Evolutionary conservation across 1,284 basidiomycete species (phyloP).

Genomic region (Malassezia nana): DNA sequence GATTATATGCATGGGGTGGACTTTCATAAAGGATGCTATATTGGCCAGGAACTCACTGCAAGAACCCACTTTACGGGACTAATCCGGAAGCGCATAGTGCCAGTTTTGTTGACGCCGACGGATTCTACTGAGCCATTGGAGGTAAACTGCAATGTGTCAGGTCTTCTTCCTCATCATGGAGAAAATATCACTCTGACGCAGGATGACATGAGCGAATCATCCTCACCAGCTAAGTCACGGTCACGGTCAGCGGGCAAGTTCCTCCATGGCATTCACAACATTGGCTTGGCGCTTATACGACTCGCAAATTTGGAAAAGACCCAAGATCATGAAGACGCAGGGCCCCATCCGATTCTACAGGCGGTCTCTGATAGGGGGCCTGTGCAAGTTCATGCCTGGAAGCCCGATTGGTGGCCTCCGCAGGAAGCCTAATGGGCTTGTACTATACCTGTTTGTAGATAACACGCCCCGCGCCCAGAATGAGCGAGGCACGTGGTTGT

Average conservation of each 20-base stretch:
- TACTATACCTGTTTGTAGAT: neutral
- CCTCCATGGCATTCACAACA: conserved; percentile 28
- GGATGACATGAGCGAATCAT: neutral
- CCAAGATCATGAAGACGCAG: neutral
- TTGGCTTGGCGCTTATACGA: conserved; percentile 33
- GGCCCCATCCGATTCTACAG: neutral
- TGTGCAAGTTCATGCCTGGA: neutral
- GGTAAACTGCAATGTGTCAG: neutral
- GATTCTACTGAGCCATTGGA: neutral
- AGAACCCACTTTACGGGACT: conserved; percentile 91
- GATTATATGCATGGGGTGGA: conserved; percentile 93
- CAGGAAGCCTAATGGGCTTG: neutral
- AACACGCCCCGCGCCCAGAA: too few relatives aligned
- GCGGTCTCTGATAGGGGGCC: neutral
- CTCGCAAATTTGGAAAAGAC: conserved; percentile 33
- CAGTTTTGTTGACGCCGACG: conserved; percentile 52
- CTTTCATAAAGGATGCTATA: conserved; percentile 93
- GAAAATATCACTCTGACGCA: conserved; percentile 24
- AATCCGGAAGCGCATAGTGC: conserved; percentile 79
- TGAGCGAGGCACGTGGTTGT: too few relatives aligned
- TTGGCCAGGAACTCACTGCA: conserved; percentile 94
- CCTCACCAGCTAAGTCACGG: neutral
- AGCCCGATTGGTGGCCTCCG: neutral
- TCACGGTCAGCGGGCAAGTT: conserved; percentile 35
- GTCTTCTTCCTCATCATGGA: conserved; percentile 8